These are phyloP conservation scores for Vitis rotundifolia DNA, from an alignment of 164 flowering plant species.

Conservation along the genomic window DNA sequence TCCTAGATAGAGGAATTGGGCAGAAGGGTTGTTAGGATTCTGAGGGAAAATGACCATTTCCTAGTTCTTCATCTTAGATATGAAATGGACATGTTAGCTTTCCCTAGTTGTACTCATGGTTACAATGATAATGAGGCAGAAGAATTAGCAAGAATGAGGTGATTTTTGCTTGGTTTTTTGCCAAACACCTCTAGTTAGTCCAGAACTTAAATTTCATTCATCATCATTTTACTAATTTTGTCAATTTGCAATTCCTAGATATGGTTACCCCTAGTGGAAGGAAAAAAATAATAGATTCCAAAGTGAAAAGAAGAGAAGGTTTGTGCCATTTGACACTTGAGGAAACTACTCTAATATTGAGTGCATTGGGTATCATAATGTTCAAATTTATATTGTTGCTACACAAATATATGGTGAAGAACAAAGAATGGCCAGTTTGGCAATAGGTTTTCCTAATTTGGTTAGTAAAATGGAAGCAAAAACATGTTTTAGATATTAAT, in stretches of 20 bases:
- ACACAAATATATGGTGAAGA: slow-evolving; percentile 6
- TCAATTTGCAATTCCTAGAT: not conserved
- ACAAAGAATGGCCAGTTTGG: slow-evolving; percentile 2
- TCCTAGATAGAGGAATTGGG: slow-evolving; percentile 15
- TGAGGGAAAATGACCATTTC: slow-evolving; percentile 11
- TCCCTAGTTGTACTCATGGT: slow-evolving; percentile 8
- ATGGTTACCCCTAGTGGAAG: slow-evolving; percentile 2
- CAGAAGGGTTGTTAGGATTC: slow-evolving; percentile 7
- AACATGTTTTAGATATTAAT: too few relatives aligned
- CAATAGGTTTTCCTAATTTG: not conserved
- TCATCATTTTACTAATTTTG: too few relatives aligned
- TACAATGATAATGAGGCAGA: slow-evolving; percentile 2
- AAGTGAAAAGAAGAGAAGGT: slow-evolving; percentile 1
- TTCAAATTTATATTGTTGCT: slow-evolving; percentile 5
- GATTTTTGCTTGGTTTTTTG: not conserved
- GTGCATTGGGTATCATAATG: not conserved
- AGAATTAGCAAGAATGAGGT: slow-evolving; percentile 8
- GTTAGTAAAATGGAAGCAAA: not conserved
- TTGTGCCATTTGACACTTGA: slow-evolving; percentile 2
- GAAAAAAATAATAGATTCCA: slow-evolving; percentile 4
- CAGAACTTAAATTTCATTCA: too few relatives aligned
- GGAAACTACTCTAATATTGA: slow-evolving; percentile 6
- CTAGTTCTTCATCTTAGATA: slow-evolving; percentile 28
- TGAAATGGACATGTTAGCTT: slow-evolving; percentile 10
- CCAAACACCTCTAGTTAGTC: too few relatives aligned